A percentile compares a stretch with the other conserved stretches of the same genome.
Evolutionary conservation across 805 yeast genomes (phyloP).

Genomic region (Hanseniaspora clermontiae): DNA sequence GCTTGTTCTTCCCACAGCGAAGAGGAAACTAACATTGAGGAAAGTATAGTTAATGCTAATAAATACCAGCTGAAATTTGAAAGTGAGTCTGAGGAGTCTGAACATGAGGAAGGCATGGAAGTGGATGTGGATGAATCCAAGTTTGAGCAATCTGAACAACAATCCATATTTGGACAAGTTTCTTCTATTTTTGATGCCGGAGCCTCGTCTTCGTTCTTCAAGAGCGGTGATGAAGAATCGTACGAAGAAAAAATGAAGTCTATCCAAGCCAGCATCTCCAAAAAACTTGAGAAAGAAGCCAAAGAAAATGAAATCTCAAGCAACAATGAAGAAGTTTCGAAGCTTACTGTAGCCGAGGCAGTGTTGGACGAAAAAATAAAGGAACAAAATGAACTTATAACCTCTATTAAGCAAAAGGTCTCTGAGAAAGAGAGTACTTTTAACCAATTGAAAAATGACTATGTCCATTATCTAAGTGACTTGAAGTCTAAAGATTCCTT

Average conservation of each 20-base stretch:
- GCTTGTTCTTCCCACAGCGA: constrained; percentile 4
- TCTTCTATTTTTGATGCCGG: background rate
- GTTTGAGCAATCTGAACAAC: background rate
- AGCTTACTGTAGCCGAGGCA: background rate
- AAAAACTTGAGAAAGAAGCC: constrained; percentile 14
- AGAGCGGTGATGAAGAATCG: background rate
- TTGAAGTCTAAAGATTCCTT: background rate
- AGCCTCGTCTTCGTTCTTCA: background rate
- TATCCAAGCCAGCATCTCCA: background rate
- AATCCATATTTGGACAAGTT: background rate
- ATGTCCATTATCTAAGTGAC: constrained; percentile 14
- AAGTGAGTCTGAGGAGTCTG: background rate
- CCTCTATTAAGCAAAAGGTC: background rate
- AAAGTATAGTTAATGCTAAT: background rate
- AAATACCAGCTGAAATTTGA: constrained; percentile 1
- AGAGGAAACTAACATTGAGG: background rate
- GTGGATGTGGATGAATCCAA: background rate
- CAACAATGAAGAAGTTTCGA: background rate
- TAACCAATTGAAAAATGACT: constrained; percentile 14
- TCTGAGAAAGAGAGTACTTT: constrained; percentile 15
- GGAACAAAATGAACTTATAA: background rate
- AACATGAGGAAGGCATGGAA: background rate
- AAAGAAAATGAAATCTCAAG: constrained; percentile 10
- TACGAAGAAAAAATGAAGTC: background rate
- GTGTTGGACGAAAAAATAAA: background rate